phyloP scores from a whole-genome alignment of 2,329 filamentous ascomycete genomes.

The Penicillium digitatum region DNA sequence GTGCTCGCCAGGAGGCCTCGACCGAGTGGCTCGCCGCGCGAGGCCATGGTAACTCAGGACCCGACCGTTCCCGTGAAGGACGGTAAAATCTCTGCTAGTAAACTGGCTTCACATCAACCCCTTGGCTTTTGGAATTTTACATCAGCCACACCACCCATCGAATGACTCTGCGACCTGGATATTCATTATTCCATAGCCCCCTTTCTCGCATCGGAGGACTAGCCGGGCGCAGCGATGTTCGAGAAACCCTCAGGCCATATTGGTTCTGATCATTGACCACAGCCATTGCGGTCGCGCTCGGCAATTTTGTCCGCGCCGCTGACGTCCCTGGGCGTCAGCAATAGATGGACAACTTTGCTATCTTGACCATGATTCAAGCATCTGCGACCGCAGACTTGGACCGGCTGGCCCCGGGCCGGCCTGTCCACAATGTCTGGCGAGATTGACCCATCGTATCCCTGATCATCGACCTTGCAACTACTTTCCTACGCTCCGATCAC shows the following conservation, averaged over 20 bases:
- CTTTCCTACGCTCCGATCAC: background rate
- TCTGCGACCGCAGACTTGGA: background rate
- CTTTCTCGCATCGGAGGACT: conserved; percentile 6
- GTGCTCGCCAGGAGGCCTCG: conserved; percentile 34
- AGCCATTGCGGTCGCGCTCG: conserved; percentile 10
- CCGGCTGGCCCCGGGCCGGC: background rate
- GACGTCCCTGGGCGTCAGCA: background rate
- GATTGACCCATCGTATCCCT: conserved; percentile 1
- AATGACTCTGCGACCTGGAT: conserved; percentile 12
- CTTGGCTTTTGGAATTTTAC: conserved; percentile 1
- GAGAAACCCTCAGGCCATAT: background rate
- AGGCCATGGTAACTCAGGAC: conserved; percentile 32
- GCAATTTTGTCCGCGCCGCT: background rate
- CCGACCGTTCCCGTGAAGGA: conserved; percentile 33
- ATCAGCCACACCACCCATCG: conserved; percentile 6
- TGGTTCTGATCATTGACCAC: conserved; percentile 4
- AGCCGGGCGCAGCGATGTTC: conserved; percentile 8
- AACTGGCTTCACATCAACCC: background rate
- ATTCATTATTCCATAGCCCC: background rate
- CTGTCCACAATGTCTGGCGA: conserved; percentile 1
- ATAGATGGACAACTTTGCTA: background rate
- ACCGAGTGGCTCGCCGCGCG: conserved; percentile 33
- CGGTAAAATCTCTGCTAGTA: conserved; percentile 25
- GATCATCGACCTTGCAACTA: conserved; percentile 1
- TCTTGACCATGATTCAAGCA: background rate